Percentiles rank a stretch among this genome's conserved stretches.
Evolutionary conservation across 2,329 filamentous ascomycete species (phyloP).

Genomic region (Penicillium sp.): DNA sequence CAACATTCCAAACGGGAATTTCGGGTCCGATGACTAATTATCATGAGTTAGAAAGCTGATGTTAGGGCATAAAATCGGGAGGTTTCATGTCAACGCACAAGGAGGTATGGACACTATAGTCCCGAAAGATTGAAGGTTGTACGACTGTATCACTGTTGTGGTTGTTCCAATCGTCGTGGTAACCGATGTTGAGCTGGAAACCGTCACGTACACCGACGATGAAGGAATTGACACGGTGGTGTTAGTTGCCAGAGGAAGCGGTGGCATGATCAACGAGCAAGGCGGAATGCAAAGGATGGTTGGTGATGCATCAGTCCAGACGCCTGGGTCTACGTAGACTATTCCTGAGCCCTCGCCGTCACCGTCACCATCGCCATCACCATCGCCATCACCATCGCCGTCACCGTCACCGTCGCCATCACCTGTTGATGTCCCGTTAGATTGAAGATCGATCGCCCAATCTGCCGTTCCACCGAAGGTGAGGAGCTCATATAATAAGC

Average conservation of each 20-base stretch:
- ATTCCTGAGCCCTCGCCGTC: not conserved
- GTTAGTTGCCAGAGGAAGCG: not conserved
- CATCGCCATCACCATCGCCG: too few species aligned
- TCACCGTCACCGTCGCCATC: too few species aligned
- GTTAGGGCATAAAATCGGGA: not conserved
- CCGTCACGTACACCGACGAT: not conserved
- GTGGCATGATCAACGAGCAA: conserved; percentile 17
- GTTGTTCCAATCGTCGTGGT: not conserved
- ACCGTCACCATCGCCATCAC: too few species aligned
- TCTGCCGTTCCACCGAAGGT: not conserved
- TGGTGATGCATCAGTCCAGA: not conserved
- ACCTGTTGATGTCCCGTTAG: too few species aligned
- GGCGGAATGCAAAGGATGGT: not conserved
- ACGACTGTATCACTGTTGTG: not conserved
- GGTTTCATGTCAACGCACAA: not conserved
- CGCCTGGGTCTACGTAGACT: not conserved
- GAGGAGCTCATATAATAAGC: not conserved
- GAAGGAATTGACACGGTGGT: not conserved
- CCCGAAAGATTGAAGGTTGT: not conserved
- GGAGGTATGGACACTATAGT: not conserved
- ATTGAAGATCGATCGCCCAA: not conserved
- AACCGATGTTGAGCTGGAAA: not conserved
- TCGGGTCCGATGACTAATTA: not conserved
- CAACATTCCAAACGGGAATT: not conserved
- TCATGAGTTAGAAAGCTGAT: not conserved